phyloP scores from a whole-genome alignment of 768 basidiomycete species.

The Termitomyces sp. region DNA sequence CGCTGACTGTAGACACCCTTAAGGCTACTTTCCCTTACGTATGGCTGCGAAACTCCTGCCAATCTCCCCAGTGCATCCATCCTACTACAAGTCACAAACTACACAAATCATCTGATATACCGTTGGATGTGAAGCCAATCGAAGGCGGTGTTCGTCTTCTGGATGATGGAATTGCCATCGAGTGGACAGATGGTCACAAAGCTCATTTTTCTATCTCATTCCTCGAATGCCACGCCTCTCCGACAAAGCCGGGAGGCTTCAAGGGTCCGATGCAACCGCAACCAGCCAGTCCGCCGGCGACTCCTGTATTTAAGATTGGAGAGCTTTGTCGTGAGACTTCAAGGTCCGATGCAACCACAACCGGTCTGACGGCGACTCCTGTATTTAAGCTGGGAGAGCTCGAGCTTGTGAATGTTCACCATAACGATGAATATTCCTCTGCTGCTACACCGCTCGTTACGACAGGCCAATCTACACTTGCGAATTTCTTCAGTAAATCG shows the following conservation, averaged over 20 bases:
- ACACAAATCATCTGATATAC: constrained; percentile 62
- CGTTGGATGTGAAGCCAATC: constrained; percentile 39
- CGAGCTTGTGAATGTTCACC: too few species aligned
- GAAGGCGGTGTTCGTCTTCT: constrained; percentile 34
- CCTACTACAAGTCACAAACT: constrained; percentile 76
- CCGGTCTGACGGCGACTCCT: too few species aligned
- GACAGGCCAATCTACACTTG: not conserved
- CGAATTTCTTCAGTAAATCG: not conserved
- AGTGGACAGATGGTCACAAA: constrained; percentile 56
- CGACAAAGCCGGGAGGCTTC: constrained; percentile 5
- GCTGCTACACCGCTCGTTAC: not conserved
- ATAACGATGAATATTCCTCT: not conserved
- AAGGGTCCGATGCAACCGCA: too few species aligned
- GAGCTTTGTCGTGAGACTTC: too few species aligned
- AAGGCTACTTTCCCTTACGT: constrained; percentile 50
- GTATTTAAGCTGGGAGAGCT: too few species aligned
- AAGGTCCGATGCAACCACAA: too few species aligned
- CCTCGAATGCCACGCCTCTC: constrained; percentile 38
- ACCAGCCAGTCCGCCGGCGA: too few species aligned
- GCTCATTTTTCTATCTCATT: constrained; percentile 47
- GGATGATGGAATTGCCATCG: constrained; percentile 39
- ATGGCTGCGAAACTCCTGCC: constrained; percentile 86
- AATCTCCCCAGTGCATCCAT: constrained; percentile 63
- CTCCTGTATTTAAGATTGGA: too few species aligned
- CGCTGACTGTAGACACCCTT: constrained; percentile 33